Conservation (phyloP, 768 basidiomycete genomes). For the Tylopilus cervinicoccineus region DNA sequence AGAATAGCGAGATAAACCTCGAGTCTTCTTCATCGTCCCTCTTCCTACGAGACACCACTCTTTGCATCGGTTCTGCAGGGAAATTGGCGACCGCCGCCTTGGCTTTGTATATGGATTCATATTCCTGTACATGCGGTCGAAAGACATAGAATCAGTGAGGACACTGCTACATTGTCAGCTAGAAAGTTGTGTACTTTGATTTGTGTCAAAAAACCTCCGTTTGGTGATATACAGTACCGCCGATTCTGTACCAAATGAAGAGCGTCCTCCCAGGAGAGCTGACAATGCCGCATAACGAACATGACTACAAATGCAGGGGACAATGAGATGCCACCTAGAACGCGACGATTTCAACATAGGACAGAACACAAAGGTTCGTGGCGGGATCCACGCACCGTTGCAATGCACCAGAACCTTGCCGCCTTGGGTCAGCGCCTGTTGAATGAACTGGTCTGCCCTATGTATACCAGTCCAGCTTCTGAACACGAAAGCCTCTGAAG, state of each 20-base stretch:
- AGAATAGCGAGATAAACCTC: constrained; percentile 24
- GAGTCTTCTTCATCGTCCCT: constrained; percentile 69
- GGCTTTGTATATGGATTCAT: constrained; percentile 89
- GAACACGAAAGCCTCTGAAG: neutral
- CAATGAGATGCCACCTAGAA: constrained; percentile 76
- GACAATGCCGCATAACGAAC: constrained; percentile 87
- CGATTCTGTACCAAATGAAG: constrained; percentile 86
- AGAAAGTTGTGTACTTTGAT: constrained; percentile 59
- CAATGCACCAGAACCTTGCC: constrained; percentile 87
- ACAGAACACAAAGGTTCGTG: neutral
- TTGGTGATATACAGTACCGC: constrained; percentile 91
- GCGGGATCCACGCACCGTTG: constrained; percentile 53
- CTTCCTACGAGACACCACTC: constrained; percentile 56
- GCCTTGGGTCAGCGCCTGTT: constrained; percentile 49
- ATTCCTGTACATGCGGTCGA: constrained; percentile 53
- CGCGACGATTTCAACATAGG: neutral
- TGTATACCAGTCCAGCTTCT: neutral
- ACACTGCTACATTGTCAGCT: neutral
- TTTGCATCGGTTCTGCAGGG: constrained; percentile 40
- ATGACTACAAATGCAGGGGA: constrained; percentile 89
- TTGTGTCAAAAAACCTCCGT: constrained; percentile 87
- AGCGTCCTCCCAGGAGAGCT: constrained; percentile 83
- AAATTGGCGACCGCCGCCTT: constrained; percentile 62
- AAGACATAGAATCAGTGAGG: constrained; percentile 1
- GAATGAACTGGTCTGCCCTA: constrained; percentile 77